These are phyloP conservation scores for Exophiala bonariae DNA, from an alignment of 2,329 filamentous ascomycete species.

Conservation along the genomic window DNA sequence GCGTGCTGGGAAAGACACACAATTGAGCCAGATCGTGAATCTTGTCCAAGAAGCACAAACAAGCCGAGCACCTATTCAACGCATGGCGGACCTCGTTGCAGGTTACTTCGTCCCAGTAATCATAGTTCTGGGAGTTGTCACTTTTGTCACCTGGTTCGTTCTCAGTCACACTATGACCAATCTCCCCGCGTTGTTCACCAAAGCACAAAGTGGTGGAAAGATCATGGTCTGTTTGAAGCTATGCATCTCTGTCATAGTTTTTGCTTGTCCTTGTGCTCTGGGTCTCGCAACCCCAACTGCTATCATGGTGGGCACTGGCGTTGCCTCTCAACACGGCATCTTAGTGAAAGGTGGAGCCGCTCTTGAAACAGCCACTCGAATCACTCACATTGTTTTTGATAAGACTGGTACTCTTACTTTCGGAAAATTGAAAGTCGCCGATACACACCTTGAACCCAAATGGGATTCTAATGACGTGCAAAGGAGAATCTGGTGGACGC, in stretches of 20 bases:
- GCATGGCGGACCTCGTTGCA: constrained; percentile 84
- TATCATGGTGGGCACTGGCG: constrained; percentile 98
- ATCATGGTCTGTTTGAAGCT: constrained; percentile 96
- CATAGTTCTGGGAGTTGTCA: constrained; percentile 76
- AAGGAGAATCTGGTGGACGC: constrained; percentile 86
- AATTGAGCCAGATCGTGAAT: constrained; percentile 96
- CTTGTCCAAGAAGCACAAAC: constrained; percentile 98
- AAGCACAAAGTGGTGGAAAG: constrained; percentile 79
- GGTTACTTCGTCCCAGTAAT: constrained; percentile 94
- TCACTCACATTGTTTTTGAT: constrained; percentile 88
- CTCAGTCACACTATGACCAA: constrained; percentile 80
- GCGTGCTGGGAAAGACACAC: constrained; percentile 88
- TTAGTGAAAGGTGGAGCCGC: constrained; percentile 96
- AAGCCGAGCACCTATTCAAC: constrained; percentile 88
- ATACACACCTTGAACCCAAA: constrained; percentile 61
- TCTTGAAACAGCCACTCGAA: constrained; percentile 83
- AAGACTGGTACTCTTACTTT: constrained; percentile 95
- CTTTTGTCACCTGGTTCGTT: constrained; percentile 92
- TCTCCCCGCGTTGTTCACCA: constrained; percentile 85
- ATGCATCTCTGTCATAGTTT: constrained; percentile 97
- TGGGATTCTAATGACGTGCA: constrained; percentile 72
- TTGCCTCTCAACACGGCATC: constrained; percentile 93
- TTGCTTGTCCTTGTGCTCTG: constrained; percentile 95
- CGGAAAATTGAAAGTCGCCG: constrained; percentile 91
- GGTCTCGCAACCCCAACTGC: constrained; percentile 93